A percentile compares a stretch with the other conserved stretches of the same genome.
phyloP scores from a whole-genome alignment of 768 basidiomycete genomes.

The Sarcomyxa edulis region DNA sequence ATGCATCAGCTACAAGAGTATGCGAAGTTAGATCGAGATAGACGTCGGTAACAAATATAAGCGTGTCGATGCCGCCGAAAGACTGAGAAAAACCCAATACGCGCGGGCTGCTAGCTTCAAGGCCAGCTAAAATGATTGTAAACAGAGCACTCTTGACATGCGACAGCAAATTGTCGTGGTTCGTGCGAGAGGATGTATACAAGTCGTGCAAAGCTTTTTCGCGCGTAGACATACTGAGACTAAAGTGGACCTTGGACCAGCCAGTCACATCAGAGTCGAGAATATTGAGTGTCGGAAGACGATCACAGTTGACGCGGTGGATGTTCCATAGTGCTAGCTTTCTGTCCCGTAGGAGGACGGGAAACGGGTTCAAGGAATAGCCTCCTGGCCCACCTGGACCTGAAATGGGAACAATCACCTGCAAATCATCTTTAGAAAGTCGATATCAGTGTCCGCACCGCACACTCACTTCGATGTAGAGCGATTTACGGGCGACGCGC shows the following conservation, averaged over 20 bases:
- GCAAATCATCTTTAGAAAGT: background rate
- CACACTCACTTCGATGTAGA: conserved; percentile 38
- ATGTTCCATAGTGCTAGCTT: conserved; percentile 20
- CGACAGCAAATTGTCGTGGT: too few species aligned
- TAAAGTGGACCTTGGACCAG: conserved; percentile 12
- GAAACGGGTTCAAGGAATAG: conserved; percentile 22
- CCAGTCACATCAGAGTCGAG: conserved; percentile 5
- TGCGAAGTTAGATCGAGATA: conserved; percentile 43
- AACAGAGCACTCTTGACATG: too few species aligned
- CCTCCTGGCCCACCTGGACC: conserved; percentile 9
- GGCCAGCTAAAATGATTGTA: too few species aligned
- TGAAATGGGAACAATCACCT: conserved; percentile 15
- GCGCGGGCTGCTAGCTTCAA: too few species aligned
- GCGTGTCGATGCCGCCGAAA: conserved; percentile 26
- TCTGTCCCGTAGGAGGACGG: conserved; percentile 11
- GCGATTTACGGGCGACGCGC: conserved; percentile 50
- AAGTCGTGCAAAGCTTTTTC: too few species aligned
- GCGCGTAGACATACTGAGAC: conserved; percentile 9
- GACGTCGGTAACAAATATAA: conserved; percentile 42
- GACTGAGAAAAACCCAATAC: too few species aligned
- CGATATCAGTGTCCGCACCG: conserved; percentile 2
- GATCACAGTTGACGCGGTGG: conserved; percentile 26
- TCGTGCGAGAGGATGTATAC: too few species aligned
- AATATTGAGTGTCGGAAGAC: conserved; percentile 15
- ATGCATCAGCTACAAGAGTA: conserved; percentile 49